Percentiles rank a stretch among this genome's conserved stretches.
Conservation (phyloP, 495 filamentous ascomycete genomes). For the Lasiosphaeriaceae sp. region DNA sequence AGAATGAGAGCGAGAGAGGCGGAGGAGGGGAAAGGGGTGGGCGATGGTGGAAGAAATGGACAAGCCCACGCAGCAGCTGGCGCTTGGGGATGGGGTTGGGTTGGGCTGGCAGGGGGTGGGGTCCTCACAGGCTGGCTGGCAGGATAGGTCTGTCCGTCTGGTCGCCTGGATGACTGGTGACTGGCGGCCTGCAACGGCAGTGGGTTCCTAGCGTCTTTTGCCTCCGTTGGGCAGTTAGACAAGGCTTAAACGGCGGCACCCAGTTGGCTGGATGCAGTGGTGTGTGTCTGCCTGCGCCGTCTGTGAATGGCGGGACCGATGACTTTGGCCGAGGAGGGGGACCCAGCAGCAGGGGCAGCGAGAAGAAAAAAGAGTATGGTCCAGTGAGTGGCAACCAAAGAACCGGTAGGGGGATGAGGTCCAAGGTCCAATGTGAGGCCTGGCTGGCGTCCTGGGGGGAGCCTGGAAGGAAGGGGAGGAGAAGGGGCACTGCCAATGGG, state of each 20-base stretch:
- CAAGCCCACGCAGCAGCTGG: constrained; percentile 17
- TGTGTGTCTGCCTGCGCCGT: neutral
- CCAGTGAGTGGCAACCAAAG: no score
- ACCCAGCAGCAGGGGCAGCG: no score
- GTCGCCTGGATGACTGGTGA: constrained; percentile 7
- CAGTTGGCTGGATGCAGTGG: constrained; percentile 23
- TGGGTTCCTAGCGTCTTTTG: constrained; percentile 12
- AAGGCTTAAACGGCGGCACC: constrained; percentile 19
- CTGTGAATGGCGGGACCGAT: neutral
- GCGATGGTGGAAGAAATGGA: constrained; percentile 27
- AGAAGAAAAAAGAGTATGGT: no score
- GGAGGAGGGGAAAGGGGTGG: constrained; percentile 17
- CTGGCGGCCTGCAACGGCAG: constrained; percentile 20
- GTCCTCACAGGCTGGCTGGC: neutral
- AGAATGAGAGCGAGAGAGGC: constrained; percentile 12
- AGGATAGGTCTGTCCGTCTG: neutral
- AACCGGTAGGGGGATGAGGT: no score
- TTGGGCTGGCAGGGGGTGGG: constrained; percentile 28
- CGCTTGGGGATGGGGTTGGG: constrained; percentile 28
- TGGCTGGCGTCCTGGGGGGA: neutral
- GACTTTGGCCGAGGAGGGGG: no score
- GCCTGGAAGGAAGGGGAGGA: no score
- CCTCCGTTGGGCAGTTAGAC: constrained; percentile 25
- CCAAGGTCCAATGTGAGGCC: neutral
- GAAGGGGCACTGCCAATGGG: neutral